These are phyloP conservation scores for Cyberlindnera americana DNA, from an alignment of 805 yeast species.

Conservation along the genomic window DNA sequence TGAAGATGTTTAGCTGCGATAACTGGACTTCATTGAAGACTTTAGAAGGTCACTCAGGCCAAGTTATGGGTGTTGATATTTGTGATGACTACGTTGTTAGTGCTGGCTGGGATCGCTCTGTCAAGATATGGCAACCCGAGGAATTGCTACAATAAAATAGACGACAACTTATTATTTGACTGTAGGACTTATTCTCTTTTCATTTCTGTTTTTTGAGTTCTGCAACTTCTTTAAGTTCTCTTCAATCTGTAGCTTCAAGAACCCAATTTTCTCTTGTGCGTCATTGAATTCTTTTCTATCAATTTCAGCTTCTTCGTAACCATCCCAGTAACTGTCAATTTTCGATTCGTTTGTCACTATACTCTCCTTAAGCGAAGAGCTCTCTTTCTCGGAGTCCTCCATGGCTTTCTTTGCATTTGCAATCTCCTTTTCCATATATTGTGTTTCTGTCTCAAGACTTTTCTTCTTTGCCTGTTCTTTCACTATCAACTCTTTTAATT, in stretches of 20 bases:
- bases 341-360: conserved; percentile 14
- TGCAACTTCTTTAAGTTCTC: conserved; percentile 21
- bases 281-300: conserved; percentile 17
- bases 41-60: conserved; percentile 59
- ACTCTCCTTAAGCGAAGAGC: conserved; percentile 20
- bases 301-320: conserved; percentile 12
- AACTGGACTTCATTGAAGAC: conserved; percentile 60
- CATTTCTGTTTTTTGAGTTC: conserved; percentile 18
- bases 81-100: conserved; percentile 37
- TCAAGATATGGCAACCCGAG: conserved; percentile 43
- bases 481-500: conserved; percentile 43
- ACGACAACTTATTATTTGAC: conserved; percentile 5
- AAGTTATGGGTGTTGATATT: conserved; percentile 68
- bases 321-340: conserved; percentile 20
- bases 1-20: conserved; percentile 64
- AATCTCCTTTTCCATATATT: conserved; percentile 60
- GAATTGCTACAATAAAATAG: conserved; percentile 8
- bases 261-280: conserved; percentile 9
- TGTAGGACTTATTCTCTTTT: conserved; percentile 21
- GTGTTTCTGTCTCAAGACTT: conserved; percentile 53
- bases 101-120: conserved; percentile 19
- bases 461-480: conserved; percentile 41
- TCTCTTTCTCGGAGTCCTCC: conserved; percentile 38
- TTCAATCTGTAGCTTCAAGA: conserved; percentile 19
- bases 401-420: conserved; percentile 49